phyloP scores from a whole-genome alignment of 257 asterid species.

The Verbena officinalis region DNA sequence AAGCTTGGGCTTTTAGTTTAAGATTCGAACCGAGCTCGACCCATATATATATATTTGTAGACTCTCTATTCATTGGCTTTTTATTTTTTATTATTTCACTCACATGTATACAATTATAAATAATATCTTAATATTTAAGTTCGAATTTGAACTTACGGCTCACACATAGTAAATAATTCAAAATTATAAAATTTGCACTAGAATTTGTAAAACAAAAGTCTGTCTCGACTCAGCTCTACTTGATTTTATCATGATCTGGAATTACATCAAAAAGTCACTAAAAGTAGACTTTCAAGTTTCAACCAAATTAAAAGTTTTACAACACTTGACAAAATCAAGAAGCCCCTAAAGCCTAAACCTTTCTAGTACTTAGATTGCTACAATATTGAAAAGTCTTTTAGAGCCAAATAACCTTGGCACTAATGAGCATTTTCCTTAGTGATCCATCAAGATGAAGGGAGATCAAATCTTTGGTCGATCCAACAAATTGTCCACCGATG shows the following conservation, averaged over 20 bases:
- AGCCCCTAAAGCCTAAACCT: constrained; percentile 12
- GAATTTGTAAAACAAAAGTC: too few species aligned
- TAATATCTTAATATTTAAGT: too few species aligned
- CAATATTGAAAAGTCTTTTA: constrained; percentile 16
- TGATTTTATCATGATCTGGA: not conserved
- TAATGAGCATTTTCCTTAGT: constrained; percentile 53
- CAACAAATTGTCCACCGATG: constrained; percentile 59
- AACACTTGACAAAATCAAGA: not conserved
- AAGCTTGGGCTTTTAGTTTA: too few species aligned
- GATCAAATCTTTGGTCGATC: constrained; percentile 56
- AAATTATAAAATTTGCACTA: too few species aligned
- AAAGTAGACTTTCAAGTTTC: constrained; percentile 25
- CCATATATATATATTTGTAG: too few species aligned
- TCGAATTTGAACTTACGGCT: too few species aligned
- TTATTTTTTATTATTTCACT: too few species aligned
- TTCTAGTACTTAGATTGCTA: not conserved
- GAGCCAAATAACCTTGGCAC: constrained; percentile 70
- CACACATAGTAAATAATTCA: too few species aligned
- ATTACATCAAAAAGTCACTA: constrained; percentile 21
- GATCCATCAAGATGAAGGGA: constrained; percentile 63
- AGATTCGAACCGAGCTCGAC: too few species aligned
- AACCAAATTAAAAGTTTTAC: not conserved
- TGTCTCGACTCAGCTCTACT: too few species aligned
- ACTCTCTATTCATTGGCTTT: too few species aligned
- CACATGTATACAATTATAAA: too few species aligned